Conservation (phyloP, 169 alveolate genomes). For the Toxoplasma gondii region DNA sequence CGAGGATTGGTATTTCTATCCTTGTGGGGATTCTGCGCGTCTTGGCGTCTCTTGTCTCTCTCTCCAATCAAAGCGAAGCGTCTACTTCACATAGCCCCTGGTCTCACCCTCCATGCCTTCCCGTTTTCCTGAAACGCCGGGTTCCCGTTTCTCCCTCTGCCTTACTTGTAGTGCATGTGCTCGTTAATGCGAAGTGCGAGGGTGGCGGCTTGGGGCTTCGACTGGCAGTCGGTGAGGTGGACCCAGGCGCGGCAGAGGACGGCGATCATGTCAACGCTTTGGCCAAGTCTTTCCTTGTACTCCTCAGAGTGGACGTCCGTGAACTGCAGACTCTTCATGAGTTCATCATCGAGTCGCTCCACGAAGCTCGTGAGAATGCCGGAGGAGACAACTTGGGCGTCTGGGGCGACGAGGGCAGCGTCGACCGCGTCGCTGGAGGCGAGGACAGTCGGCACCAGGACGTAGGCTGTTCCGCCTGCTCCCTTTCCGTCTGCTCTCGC, state of each 20-base stretch:
- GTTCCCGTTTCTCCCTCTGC: neutral
- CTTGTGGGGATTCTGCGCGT: too few relatives aligned
- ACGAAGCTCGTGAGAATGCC: slow-evolving; percentile 65
- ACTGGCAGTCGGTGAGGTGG: slow-evolving; percentile 73
- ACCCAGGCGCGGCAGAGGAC: slow-evolving; percentile 76
- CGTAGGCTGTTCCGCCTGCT: slow-evolving; percentile 15
- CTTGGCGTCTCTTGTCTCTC: too few relatives aligned
- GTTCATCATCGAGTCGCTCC: slow-evolving; percentile 77
- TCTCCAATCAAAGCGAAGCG: too few relatives aligned
- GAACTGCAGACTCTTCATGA: slow-evolving; percentile 76
- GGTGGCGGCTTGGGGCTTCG: slow-evolving; percentile 75
- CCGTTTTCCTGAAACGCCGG: too few relatives aligned
- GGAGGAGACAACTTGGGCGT: slow-evolving; percentile 53
- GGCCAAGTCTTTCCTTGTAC: slow-evolving; percentile 65
- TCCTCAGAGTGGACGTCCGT: slow-evolving; percentile 85
- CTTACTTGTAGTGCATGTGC: slow-evolving; percentile 86
- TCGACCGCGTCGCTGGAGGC: slow-evolving; percentile 58
- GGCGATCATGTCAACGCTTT: slow-evolving; percentile 72
- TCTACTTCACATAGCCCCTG: too few relatives aligned
- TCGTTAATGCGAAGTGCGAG: slow-evolving; percentile 81
- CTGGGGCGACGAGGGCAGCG: slow-evolving; percentile 64
- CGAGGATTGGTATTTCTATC: too few relatives aligned
- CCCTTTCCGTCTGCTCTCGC: slow-evolving; percentile 27
- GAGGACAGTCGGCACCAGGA: slow-evolving; percentile 50
- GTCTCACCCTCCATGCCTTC: too few relatives aligned